Evolutionary conservation across 2,329 filamentous ascomycete species (phyloP), one percentile per base, ranked within the genome.

Genomic region (Alternaria angustiovoidea): DNA sequence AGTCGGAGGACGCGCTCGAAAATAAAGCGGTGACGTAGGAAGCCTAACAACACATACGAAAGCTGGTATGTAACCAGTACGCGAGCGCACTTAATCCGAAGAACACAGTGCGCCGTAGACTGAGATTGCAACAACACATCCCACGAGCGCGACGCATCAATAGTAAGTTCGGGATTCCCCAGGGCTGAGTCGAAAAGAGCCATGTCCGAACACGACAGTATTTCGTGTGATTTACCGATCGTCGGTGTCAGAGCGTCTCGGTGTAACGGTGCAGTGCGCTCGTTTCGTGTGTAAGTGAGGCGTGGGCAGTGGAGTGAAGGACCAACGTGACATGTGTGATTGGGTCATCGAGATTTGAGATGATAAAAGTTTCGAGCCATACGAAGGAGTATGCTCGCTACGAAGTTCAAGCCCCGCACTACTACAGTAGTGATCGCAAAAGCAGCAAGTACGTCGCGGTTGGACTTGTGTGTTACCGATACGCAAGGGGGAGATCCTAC

Each of bases 391-490:
- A 22, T 49, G 34, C 14, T 49, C 20, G 46, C 28, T 43, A 39
- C 51, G n/a, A 12, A 32, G 39, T 16, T 51, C 32, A 51, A 56
- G 52, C 24, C 46, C 51, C 39, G 44, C 18, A 12, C 46, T 32
- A 26, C 20, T 22, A n/a, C 30, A 22, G n/a, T 24, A 14, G 20
- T 8, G 11, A 8, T 38, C 2, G 32, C 30, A 49, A 38, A 49
- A 49, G 46, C 46, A 49, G 46, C 30, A 49, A 36, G 30, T 26
- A 24, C 22, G 34, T 26, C 16, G 11, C 20, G 20, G 32, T 44
- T 32, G 20, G 24, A 16, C 18, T 46, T 16, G 11, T 38, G 9
- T 32, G 51, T 22, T 46, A 18, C 41, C 42, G 46, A 32, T 16
- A 57, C 24, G 49, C 22, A 48, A 48, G 46, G 46, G 20, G 32